phyloP scores from a whole-genome alignment of 805 yeast genomes.

The Scheffersomyces stipitis region DNA sequence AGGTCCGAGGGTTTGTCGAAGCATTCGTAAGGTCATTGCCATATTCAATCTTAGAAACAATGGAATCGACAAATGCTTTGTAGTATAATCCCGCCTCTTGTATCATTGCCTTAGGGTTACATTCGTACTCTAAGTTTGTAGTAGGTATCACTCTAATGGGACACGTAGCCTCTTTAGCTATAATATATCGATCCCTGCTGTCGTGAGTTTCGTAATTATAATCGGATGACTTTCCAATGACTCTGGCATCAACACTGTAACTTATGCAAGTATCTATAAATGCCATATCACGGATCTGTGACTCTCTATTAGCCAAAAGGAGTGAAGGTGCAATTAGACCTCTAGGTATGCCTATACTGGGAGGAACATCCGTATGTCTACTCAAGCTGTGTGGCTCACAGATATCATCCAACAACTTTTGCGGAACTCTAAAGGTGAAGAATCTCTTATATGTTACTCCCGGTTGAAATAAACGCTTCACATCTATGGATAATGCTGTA shows the following conservation, averaged over 20 bases:
- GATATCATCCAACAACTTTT: slow-evolving; percentile 39
- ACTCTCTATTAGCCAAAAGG: slow-evolving; percentile 20
- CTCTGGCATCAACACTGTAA: slow-evolving; percentile 40
- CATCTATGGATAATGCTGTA: slow-evolving; percentile 34
- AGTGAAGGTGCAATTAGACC: slow-evolving; percentile 22
- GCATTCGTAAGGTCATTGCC: slow-evolving; percentile 14
- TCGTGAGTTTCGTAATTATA: slow-evolving; percentile 20
- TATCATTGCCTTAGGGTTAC: slow-evolving; percentile 12
- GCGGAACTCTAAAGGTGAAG: slow-evolving; percentile 43
- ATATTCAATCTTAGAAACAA: slow-evolving; percentile 25
- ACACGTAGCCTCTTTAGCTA: slow-evolving; percentile 31
- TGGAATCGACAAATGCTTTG: slow-evolving; percentile 33
- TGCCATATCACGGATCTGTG: slow-evolving; percentile 30
- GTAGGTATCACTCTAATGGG: slow-evolving; percentile 39
- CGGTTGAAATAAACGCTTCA: slow-evolving; percentile 38
- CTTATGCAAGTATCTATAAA: slow-evolving; percentile 34
- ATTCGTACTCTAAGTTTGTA: slow-evolving; percentile 19
- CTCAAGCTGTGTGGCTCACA: slow-evolving; percentile 36
- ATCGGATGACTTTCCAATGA: slow-evolving; percentile 40
- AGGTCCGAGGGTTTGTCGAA: too few species aligned
- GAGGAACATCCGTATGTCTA: slow-evolving; percentile 36
- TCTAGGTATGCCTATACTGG: slow-evolving; percentile 35
- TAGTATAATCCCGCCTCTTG: slow-evolving; percentile 26
- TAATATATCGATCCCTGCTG: slow-evolving; percentile 32
- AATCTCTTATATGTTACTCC: slow-evolving; percentile 39